Percentiles rank a stretch among this genome's conserved stretches.
Evolutionary conservation across 352 stramenopile genomes (phyloP).

Genomic region (Blastocystis sp.): DNA sequence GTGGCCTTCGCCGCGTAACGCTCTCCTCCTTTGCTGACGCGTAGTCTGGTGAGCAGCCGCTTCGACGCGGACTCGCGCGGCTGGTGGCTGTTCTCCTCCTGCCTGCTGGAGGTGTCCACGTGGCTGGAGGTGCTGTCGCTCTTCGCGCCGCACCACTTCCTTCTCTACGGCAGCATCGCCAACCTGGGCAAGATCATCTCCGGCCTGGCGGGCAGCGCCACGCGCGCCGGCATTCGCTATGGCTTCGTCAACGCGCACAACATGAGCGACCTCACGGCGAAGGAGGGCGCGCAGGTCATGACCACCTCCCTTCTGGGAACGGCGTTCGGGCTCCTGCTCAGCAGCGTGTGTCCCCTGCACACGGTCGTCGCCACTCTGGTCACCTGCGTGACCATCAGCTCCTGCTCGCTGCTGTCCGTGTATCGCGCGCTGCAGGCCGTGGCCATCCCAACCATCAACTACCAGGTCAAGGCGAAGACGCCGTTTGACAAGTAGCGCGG

Average conservation of each 20-base stretch:
- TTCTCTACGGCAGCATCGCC: constrained; percentile 81
- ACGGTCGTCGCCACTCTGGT: neutral
- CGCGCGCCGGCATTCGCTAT: constrained; percentile 87
- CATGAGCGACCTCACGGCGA: constrained; percentile 90
- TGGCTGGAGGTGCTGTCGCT: constrained; percentile 86
- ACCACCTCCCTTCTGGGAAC: constrained; percentile 82
- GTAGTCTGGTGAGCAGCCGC: constrained; percentile 61
- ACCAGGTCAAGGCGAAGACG: neutral
- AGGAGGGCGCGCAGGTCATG: constrained; percentile 88
- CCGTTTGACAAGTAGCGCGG: neutral
- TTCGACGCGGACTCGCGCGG: constrained; percentile 69
- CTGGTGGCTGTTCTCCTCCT: constrained; percentile 84
- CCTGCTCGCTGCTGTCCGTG: constrained; percentile 22
- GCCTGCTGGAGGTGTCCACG: constrained; percentile 84
- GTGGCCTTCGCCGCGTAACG: constrained; percentile 80
- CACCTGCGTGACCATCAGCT: constrained; percentile 38
- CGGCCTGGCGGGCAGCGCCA: constrained; percentile 88
- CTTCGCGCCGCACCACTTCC: constrained; percentile 80
- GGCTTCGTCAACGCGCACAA: constrained; percentile 85
- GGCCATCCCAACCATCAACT: constrained; percentile 47
- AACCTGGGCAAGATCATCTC: constrained; percentile 89
- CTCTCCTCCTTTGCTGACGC: neutral
- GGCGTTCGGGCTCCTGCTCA: constrained; percentile 40
- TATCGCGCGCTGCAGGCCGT: constrained; percentile 33
- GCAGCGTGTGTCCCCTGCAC: neutral